Conservation (phyloP, 108 stramenopile genomes). For the Aurantiochytrium sp. region DNA sequence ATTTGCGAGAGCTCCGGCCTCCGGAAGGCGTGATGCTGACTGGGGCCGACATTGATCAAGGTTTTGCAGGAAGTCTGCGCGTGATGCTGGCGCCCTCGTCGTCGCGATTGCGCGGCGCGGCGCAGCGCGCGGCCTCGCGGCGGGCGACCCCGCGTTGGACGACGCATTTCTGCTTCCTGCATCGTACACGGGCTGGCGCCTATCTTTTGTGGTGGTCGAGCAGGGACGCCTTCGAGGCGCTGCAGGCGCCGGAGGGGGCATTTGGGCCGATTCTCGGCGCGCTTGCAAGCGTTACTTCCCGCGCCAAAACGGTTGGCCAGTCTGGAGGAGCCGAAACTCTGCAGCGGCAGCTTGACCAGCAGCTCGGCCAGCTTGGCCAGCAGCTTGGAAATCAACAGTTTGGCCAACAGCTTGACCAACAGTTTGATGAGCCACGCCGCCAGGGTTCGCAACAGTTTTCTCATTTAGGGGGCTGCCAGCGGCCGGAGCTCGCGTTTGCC, state of each 20-base stretch:
- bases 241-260: neutral
- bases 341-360: no score
- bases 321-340: no score
- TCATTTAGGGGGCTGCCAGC: no score
- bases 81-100: neutral
- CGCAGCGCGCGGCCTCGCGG: neutral
- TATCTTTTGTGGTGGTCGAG: neutral
- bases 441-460: no score
- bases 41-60: neutral
- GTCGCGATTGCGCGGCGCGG: neutral
- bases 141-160: neutral
- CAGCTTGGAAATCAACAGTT: no score
- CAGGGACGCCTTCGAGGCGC: neutral
- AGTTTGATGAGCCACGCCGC: no score
- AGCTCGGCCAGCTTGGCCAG: no score
- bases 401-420: no score
- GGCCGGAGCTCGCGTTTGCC: no score
- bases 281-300: neutral
- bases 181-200: neutral
- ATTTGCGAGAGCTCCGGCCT: neutral
- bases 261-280: neutral
- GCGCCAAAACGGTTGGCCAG: no score
- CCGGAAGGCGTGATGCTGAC: neutral
- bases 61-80: neutral
- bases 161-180: neutral